Conservation (phyloP, 116 monocot genomes). For the Iris pallida region DNA sequence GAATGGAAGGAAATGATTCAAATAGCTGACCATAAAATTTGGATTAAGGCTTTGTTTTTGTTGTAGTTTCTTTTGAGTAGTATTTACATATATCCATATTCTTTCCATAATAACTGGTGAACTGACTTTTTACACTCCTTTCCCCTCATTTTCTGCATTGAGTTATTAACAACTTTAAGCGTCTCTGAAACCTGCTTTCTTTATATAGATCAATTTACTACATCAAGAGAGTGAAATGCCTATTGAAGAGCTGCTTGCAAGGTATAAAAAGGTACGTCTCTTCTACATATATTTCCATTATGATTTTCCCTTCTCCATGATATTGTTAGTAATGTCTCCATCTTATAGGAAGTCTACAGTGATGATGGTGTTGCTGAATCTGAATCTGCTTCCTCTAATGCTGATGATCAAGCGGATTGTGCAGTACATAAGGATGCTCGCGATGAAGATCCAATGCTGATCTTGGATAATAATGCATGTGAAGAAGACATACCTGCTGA, state of each 20-base stretch:
- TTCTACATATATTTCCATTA: background rate
- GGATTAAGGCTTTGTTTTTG: no score
- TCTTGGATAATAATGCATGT: slow-evolving; percentile 2
- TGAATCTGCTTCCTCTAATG: slow-evolving; percentile 36
- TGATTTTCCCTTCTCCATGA: no score
- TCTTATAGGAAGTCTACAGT: slow-evolving; percentile 41
- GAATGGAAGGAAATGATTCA: no score
- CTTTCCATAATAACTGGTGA: no score
- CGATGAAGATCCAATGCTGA: slow-evolving; percentile 4
- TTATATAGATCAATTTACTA: slow-evolving; percentile 61
- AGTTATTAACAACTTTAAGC: no score
- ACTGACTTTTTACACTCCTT: no score
- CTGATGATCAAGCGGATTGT: slow-evolving; percentile 39
- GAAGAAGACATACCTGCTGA: slow-evolving; percentile 15
- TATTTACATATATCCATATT: no score
- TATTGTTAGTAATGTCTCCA: background rate
- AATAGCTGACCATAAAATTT: no score
- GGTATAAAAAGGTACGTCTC: slow-evolving; percentile 77
- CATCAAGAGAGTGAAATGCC: slow-evolving; percentile 83
- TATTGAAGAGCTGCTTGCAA: slow-evolving; percentile 79
- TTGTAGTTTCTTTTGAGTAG: no score
- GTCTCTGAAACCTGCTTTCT: background rate
- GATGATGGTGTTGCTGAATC: slow-evolving; percentile 36
- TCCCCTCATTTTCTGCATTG: no score
- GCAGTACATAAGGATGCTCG: slow-evolving; percentile 12